Evolutionary conservation across 768 basidiomycete genomes (phyloP).

Genomic region (Coprinopsis marcescibilis): DNA sequence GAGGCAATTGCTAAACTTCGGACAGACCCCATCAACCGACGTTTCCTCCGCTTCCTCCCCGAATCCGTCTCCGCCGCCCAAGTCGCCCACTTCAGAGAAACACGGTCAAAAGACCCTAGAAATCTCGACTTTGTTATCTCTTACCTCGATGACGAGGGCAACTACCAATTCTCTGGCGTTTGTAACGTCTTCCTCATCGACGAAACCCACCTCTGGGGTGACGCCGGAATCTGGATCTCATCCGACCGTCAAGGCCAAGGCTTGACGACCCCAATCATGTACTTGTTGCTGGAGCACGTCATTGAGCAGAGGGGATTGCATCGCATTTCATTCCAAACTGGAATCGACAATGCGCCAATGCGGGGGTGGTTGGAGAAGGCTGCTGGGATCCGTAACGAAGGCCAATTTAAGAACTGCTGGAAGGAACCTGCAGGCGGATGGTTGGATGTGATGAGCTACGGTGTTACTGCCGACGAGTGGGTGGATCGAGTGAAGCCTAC

Average conservation of each 20-base stretch:
- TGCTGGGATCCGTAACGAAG: conserved; percentile 32
- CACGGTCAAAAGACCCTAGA: conserved; percentile 25
- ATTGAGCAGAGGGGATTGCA: conserved; percentile 40
- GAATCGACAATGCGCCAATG: conserved; percentile 37
- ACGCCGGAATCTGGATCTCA: conserved; percentile 35
- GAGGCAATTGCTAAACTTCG: conserved; percentile 29
- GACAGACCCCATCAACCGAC: conserved; percentile 31
- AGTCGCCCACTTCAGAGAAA: conserved; percentile 27
- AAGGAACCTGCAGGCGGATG: conserved; percentile 15
- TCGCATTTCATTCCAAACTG: conserved; percentile 37
- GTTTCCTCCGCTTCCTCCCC: conserved; percentile 35
- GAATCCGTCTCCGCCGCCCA: conserved; percentile 30
- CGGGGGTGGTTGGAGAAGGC: conserved; percentile 39
- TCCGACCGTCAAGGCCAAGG: conserved; percentile 32
- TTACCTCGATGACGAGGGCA: conserved; percentile 21
- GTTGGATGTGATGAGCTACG: not conserved
- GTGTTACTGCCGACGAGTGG: not conserved
- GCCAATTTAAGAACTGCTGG: conserved; percentile 32
- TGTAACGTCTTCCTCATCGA: conserved; percentile 36
- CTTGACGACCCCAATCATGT: conserved; percentile 39
- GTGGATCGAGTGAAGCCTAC: not conserved
- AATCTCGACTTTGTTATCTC: conserved; percentile 35
- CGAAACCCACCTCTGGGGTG: conserved; percentile 28
- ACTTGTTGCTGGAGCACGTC: conserved; percentile 31
- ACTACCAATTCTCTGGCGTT: conserved; percentile 28